phyloP scores from a whole-genome alignment of 2,329 filamentous ascomycete species.

The Diplocarpon mali region DNA sequence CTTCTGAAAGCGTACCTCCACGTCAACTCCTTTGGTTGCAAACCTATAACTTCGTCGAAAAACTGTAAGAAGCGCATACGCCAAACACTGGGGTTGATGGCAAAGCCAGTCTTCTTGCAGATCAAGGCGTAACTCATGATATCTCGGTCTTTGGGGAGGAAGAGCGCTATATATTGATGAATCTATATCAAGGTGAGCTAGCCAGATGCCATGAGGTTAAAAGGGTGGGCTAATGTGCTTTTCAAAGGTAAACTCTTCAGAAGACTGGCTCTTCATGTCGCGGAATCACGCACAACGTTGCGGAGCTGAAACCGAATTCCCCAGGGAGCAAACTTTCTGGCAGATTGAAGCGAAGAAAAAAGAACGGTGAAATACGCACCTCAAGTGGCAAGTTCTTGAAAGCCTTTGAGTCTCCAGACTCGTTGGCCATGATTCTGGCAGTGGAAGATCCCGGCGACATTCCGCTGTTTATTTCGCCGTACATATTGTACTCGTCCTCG shows the following conservation, averaged over 20 bases:
- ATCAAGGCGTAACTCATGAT: conserved; percentile 31
- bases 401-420: background rate
- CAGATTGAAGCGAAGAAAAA: background rate
- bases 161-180: conserved; percentile 22
- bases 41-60: conserved; percentile 30
- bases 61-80: conserved; percentile 31
- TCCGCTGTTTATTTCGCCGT: background rate
- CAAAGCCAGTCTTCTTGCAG: conserved; percentile 30
- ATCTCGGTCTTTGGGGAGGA: conserved; percentile 30
- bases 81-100: conserved; percentile 36
- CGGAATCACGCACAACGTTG: background rate
- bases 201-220: background rate
- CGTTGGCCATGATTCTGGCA: background rate
- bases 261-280: background rate
- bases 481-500: background rate
- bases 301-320: background rate
- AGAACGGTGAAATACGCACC: conserved; percentile 4
- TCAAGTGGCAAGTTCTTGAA: conserved; percentile 12
- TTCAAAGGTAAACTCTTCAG: too few relatives aligned
- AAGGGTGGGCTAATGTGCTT: background rate
- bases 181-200: conserved; percentile 17
- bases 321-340: background rate
- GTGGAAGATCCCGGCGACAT: background rate
- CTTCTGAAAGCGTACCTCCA: conserved; percentile 28
- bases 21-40: conserved; percentile 23